Conservation (phyloP, 257 asterid genomes). For the Nicotiana otophora region DNA sequence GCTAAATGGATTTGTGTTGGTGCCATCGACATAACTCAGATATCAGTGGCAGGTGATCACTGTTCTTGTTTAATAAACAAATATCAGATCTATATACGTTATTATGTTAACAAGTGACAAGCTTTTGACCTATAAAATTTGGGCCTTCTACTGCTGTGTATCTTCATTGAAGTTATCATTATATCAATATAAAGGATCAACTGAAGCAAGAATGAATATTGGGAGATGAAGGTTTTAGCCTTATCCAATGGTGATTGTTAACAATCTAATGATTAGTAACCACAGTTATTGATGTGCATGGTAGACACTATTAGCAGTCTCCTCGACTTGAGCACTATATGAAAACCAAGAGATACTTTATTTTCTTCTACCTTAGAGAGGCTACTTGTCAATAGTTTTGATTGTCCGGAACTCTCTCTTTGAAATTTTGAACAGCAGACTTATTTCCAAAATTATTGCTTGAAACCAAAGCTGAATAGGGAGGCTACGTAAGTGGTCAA, state of each 20-base stretch:
- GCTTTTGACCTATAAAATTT: neutral
- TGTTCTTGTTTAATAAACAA: neutral
- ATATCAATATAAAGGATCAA: neutral
- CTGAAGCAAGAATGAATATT: neutral
- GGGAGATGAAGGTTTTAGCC: neutral
- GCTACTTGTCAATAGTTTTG: neutral
- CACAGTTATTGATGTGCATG: neutral
- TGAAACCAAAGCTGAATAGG: neutral
- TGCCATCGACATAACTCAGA: conserved; percentile 89
- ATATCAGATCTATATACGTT: neutral
- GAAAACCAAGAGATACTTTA: neutral
- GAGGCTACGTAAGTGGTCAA: neutral
- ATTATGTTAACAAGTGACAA: neutral
- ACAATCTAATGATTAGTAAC: neutral
- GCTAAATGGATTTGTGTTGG: conserved; percentile 99
- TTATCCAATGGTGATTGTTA: neutral
- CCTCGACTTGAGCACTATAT: neutral
- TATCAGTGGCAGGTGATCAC: conserved; percentile 81
- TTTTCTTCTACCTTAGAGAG: neutral
- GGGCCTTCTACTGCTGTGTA: neutral
- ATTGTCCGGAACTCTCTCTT: neutral
- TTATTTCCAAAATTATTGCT: neutral
- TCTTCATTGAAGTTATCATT: neutral
- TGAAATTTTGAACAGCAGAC: neutral
- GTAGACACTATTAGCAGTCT: neutral